Base-by-base conservation (phyloP, 805 yeast genomes). In the Candida patagonica region DNA sequence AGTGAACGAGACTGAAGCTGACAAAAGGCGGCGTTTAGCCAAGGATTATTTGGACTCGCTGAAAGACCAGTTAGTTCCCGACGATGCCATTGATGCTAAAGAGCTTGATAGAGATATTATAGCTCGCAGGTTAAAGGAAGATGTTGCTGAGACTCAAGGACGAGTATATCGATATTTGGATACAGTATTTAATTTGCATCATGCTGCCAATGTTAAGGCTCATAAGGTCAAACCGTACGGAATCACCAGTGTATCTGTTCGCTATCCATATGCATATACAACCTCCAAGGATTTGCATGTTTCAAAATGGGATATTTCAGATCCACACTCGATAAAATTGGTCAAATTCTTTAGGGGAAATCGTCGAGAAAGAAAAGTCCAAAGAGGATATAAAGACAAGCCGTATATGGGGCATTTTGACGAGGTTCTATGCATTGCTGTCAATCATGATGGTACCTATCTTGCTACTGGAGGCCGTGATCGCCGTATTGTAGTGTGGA, bases 401-500 rank as follows among this genome's bases (percentile, higher is more conserved):
- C 66, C 70, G 35, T 66, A 70, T 23, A 76, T 78, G 53, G 88
- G 88, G 27, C 96, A 89, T 60, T 71, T 68, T 48, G 89, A 73
- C 51, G 85, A 79, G 52, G 78, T 89, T 29, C 67, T 76, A 42
- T 67, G 89, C 38, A 77, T 86, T 20, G 94, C 94, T 0, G 87
- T 81, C 4, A 78, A 86, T 37, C 81, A 89, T 5, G 92, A 87
- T 60, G 96, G 96, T 15, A 80, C 72, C 50, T 85, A 68, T 55
- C 82, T 92, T 8, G 95, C 83, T 6, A 88, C 96, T 2, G 98
- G 97, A 41, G 95, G 96, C 35, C 68, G 68, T 39, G 96, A 88
- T 61, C 76, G 77, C 44, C 71, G 87, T 47, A 69, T 92, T 40
- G 73, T 85, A 26, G 76, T 92, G 25, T 89, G 95, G 95, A 80